Percentiles rank a stretch among this genome's conserved stretches.
phyloP scores from a whole-genome alignment of 805 yeast genomes.

The Starmerella vaccinii region DNA sequence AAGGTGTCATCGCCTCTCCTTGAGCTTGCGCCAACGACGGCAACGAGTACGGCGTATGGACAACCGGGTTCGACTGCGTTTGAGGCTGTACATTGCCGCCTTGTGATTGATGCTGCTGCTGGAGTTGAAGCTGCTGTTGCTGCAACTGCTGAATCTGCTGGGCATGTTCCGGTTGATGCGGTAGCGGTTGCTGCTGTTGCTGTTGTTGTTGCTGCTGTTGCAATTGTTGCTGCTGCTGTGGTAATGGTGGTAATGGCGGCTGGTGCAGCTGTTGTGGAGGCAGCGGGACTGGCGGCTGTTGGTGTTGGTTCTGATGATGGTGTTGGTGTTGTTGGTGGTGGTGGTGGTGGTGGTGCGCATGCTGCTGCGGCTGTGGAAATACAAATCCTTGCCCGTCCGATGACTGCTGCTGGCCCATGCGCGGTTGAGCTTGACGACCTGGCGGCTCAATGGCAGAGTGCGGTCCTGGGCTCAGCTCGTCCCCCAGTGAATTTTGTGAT shows the following conservation, averaged over 20 bases:
- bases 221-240: constrained; percentile 26
- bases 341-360: background rate
- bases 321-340: background rate
- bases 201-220: constrained; percentile 15
- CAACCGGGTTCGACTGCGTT: no score
- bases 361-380: background rate
- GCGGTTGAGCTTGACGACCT: background rate
- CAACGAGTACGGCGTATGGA: background rate
- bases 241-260: background rate
- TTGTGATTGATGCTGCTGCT: no score
- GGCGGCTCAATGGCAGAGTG: background rate
- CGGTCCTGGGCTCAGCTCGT: background rate
- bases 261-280: background rate
- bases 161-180: no score
- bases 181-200: constrained; percentile 5
- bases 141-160: no score
- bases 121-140: no score
- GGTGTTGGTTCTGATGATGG: background rate
- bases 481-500: background rate
- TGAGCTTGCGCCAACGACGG: background rate
- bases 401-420: background rate
- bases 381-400: no score
- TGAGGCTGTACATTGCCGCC: no score
- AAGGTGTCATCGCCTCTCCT: background rate
- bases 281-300: background rate